Base-by-base conservation (phyloP, 352 stramenopile species). In the Phytophthora sojae region DNA sequence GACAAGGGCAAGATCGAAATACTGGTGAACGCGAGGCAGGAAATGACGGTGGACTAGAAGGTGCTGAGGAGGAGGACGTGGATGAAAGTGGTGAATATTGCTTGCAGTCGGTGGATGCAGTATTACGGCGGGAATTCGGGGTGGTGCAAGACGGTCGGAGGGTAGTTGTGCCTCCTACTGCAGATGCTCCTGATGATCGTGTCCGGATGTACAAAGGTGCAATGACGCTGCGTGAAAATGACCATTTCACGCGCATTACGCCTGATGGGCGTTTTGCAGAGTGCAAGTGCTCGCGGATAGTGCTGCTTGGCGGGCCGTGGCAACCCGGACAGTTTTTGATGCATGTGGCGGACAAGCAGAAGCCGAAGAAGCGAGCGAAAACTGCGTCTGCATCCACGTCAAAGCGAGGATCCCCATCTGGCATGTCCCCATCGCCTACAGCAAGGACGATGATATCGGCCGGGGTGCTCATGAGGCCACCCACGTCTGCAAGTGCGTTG, bases 261-360 rank as follows among this genome's bases (percentile, higher is more conserved):
- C 84, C 83, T 3, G 86, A 93, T 42, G 88, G 88, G 1, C 76
- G 77, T 1, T 91, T 92, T 50, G 59, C 88, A 7, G 86, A 93
- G 75, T 93, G 88, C 30, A 82, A 79, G 37, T 95, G 88, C 57
- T 80, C 69, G 0, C 73, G 72, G n/a, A 75, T 94, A n/a, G 71
- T 93, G 6, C 73, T 89, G 12, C 77, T 95, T 3, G 49, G 62
- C 17, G 54, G 45, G 6, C 69, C 86, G 1, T 95, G 88, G 86
- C 70, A 86, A 6, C 55, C 87, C n/a, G 69, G 71, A 7, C 81
- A 84, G 42, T 94, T 94, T 71, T 61, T 85, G 6, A 60, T 77
- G n/a, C 88, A 93, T 37, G 74, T 91, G 17, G 73, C 74, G 17
- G 74, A 85, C 17, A 91, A 92, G 39, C 73, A 81, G 37, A 79